Conservation (phyloP, 164 flowering plant species). For the Euptelea pleiosperma region DNA sequence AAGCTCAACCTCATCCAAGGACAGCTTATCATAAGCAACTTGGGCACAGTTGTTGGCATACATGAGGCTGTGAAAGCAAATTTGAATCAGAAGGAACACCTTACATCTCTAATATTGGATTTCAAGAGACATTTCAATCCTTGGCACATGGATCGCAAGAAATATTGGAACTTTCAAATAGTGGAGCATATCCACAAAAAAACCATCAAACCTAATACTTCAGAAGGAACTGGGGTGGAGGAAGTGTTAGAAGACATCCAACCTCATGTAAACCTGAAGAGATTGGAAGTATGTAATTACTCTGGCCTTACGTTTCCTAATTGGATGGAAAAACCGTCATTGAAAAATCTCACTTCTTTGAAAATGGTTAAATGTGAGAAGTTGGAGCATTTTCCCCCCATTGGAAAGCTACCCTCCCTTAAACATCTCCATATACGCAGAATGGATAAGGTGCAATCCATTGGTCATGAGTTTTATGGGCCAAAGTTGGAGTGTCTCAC, state of each 20-base stretch:
- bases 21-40: background rate
- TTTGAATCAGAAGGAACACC: background rate
- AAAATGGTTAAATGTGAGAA: background rate
- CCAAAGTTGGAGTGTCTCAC: background rate
- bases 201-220: too few relatives aligned
- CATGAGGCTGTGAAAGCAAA: background rate
- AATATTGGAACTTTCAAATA: too few relatives aligned
- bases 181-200: background rate
- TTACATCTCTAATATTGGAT: background rate
- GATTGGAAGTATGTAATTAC: background rate
- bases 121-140: background rate
- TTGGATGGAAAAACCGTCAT: background rate
- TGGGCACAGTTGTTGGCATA: background rate
- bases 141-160: background rate
- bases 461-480: background rate
- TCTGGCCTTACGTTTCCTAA: too few relatives aligned
- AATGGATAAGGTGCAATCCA: background rate
- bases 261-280: background rate
- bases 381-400: background rate
- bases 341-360: too few relatives aligned
- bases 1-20: background rate
- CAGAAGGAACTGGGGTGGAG: background rate
- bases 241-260: background rate
- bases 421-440: background rate
- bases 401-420: background rate